Conservation (phyloP, 148 eudicot species). For the Chenopodium formosanum region DNA sequence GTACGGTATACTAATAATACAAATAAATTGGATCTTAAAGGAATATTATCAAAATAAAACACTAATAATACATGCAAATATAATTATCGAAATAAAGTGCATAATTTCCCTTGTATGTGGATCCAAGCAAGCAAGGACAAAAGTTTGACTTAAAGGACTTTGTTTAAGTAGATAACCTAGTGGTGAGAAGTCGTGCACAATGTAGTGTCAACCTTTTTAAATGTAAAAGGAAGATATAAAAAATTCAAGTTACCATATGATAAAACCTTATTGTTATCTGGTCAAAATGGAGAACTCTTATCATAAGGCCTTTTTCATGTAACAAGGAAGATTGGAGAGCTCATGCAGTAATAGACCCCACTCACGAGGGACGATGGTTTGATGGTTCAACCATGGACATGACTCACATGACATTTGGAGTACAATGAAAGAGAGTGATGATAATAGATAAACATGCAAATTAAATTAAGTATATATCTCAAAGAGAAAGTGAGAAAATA, state of each 20-base stretch:
- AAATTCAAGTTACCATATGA: not conserved
- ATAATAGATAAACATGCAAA: no score
- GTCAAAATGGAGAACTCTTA: constrained; percentile 4
- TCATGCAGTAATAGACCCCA: not conserved
- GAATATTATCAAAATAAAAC: no score
- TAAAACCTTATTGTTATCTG: constrained; percentile 2
- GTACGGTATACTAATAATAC: no score
- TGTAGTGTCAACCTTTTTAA: not conserved
- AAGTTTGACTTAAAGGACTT: not conserved
- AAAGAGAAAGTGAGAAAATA: not conserved
- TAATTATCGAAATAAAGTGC: no score
- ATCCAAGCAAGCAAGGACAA: not conserved
- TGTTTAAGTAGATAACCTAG: not conserved
- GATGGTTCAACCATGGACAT: constrained; percentile 7
- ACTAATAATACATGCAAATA: no score
- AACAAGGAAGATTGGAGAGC: not conserved
- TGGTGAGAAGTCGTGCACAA: not conserved
- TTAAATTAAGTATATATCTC: no score
- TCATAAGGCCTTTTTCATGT: not conserved
- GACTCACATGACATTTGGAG: constrained; percentile 1
- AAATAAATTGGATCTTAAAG: no score
- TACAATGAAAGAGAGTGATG: not conserved
- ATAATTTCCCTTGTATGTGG: no score
- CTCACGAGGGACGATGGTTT: not conserved
- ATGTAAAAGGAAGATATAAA: not conserved